Evolutionary conservation across 352 stramenopile genomes (phyloP).

Genomic region (Globisporangium yorkense): DNA sequence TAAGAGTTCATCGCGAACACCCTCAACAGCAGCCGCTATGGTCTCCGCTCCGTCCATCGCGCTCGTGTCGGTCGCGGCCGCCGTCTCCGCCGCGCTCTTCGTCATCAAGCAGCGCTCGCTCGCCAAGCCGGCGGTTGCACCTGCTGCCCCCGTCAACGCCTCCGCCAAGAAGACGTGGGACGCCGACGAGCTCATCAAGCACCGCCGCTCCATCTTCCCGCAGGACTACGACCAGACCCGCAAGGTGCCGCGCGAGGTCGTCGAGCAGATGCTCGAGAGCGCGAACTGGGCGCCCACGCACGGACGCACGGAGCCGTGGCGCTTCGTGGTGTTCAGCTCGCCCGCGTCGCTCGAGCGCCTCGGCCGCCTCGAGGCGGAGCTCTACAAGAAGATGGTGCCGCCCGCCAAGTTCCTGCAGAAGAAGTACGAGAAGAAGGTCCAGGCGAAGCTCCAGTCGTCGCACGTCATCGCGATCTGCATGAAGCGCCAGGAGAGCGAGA

Average conservation of each 20-base stretch:
- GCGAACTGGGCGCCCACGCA: slow-evolving; percentile 85
- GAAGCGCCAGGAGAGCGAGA: slow-evolving; percentile 80
- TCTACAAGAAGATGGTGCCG: slow-evolving; percentile 64
- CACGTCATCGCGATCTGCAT: slow-evolving; percentile 85
- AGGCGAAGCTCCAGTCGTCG: slow-evolving; percentile 60
- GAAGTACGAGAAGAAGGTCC: slow-evolving; percentile 78
- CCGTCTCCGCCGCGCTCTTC: slow-evolving; percentile 30
- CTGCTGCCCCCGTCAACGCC: no score
- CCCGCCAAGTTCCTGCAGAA: slow-evolving; percentile 66
- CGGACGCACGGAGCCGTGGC: slow-evolving; percentile 76
- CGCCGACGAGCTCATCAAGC: slow-evolving; percentile 65
- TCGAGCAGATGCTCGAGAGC: slow-evolving; percentile 72
- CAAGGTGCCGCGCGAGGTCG: slow-evolving; percentile 41
- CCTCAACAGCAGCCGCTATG: slow-evolving; percentile 10
- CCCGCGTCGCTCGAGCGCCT: slow-evolving; percentile 48
- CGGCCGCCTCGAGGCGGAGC: slow-evolving; percentile 53
- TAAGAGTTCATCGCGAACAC: no score
- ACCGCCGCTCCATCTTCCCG: slow-evolving; percentile 73
- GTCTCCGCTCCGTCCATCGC: slow-evolving; percentile 16
- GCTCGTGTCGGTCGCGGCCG: slow-evolving; percentile 24
- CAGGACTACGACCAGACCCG: slow-evolving; percentile 54
- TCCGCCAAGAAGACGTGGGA: slow-evolving; percentile 48
- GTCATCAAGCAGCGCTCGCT: slow-evolving; percentile 33
- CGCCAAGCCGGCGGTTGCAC: slow-evolving; percentile 34
- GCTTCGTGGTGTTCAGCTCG: slow-evolving; percentile 70